Evolutionary conservation across 108 stramenopile genomes (phyloP), one percentile per base, ranked within the genome.

Genomic region (Pseudonitzschia multistriata): DNA sequence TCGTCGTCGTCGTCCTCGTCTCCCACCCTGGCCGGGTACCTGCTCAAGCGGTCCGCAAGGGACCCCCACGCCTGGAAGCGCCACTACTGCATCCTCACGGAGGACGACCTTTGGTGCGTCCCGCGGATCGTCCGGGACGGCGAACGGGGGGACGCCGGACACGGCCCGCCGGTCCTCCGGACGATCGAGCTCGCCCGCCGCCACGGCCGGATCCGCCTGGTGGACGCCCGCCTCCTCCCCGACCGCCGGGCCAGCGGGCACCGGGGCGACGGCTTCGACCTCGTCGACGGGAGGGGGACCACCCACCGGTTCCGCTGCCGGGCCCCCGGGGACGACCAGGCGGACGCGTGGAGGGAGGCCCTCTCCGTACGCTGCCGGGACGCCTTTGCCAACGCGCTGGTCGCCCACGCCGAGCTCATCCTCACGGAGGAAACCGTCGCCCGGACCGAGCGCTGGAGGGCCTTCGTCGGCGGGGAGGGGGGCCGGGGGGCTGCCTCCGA

Each of bases 91-190:
- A 64, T 77, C 0, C 52, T 85, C 30, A 85, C 81, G 39, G 78
- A 79, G 33, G 81, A 85, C 68, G 62, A 85, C 42, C 74, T 85
- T 33, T 85, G 79, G 77, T 85, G 65, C 45, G 71, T 75, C 0
- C 73, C 70, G 19, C 67, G 84, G 24, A 60, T 77, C 3, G 37
- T 39, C 28, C 59, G 34, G 21, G 2, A 15, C 28, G 14, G 52
- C n/a, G 48, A 67, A 34, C 15, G 33, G 19, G 27, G 36, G 52
- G 0, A 57, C n/a, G 30, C 27, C n/a, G 8, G 7, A 5, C 28
- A 56, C 28, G 8, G 24, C 24, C 19, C 10, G 7, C 35, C 37
- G 17, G 4, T 6, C 0, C 27, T 40, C 6, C 45, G 47, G 29
- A 49, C 24, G 14, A 52, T 36, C 19, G 37, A 50, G 45, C 35